Evolutionary conservation across 2,329 filamentous ascomycete species (phyloP).

Genomic region (Cercospora citrullina): DNA sequence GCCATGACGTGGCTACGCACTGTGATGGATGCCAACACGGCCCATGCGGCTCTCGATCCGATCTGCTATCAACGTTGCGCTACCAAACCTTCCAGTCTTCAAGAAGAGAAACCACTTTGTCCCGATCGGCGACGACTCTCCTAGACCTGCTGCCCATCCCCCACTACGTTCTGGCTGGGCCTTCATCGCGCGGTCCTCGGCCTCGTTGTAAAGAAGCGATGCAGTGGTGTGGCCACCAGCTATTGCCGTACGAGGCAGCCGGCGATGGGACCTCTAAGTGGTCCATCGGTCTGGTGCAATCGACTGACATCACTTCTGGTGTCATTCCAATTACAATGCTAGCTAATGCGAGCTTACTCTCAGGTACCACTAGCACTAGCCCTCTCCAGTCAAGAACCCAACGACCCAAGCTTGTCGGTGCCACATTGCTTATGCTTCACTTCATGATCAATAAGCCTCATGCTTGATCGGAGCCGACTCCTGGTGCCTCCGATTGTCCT

Average conservation of each 20-base stretch:
- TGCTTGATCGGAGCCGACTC: background rate
- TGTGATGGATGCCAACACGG: background rate
- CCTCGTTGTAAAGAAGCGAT: background rate
- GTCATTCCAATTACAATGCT: background rate
- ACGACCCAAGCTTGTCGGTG: background rate
- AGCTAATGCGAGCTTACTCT: background rate
- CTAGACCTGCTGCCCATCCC: background rate
- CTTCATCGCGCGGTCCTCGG: background rate
- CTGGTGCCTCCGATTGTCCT: background rate
- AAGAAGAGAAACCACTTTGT: background rate
- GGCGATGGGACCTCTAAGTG: background rate
- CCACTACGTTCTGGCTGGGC: background rate
- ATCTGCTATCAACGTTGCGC: background rate
- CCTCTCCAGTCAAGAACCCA: background rate
- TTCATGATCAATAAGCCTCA: background rate
- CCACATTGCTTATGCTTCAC: constrained; percentile 4
- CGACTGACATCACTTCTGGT: constrained; percentile 4
- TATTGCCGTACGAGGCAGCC: background rate
- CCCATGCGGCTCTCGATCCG: background rate
- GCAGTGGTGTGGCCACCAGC: background rate
- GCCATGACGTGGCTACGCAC: background rate
- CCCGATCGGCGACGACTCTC: background rate
- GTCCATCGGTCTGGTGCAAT: background rate
- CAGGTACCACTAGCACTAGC: constrained; percentile 1
- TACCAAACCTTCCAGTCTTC: background rate